These are phyloP conservation scores for Biscogniauxia sp. DNA, from an alignment of 2,329 filamentous ascomycete species.

Conservation along the genomic window DNA sequence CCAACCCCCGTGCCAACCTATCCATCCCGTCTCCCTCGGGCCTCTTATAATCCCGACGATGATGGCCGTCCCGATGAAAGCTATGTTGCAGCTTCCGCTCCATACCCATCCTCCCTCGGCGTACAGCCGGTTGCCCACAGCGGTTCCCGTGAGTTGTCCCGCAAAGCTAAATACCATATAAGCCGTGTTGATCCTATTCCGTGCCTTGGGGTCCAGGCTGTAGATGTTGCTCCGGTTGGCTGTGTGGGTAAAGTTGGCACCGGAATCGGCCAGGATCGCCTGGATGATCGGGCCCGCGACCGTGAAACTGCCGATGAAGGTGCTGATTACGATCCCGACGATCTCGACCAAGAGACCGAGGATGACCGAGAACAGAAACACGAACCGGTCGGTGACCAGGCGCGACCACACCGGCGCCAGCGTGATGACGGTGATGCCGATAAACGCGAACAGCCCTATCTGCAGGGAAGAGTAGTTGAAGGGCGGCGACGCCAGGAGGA, in stretches of 20 bases:
- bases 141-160: constrained; percentile 70
- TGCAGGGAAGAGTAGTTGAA: constrained; percentile 65
- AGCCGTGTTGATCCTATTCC: constrained; percentile 76
- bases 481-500: constrained; percentile 68
- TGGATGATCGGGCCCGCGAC: constrained; percentile 72
- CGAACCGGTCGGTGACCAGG: constrained; percentile 66
- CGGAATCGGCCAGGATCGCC: constrained; percentile 65
- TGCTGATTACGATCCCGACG: constrained; percentile 63
- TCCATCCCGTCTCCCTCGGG: constrained; percentile 40
- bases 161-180: constrained; percentile 77
- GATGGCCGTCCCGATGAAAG: constrained; percentile 36
- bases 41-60: constrained; percentile 37
- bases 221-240: constrained; percentile 72
- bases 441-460: constrained; percentile 77
- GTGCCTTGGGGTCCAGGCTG: constrained; percentile 64
- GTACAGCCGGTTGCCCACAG: constrained; percentile 54
- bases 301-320: constrained; percentile 62
- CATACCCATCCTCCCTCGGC: constrained; percentile 50
- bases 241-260: constrained; percentile 70
- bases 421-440: constrained; percentile 68
- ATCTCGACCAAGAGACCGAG: constrained; percentile 59
- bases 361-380: constrained; percentile 66
- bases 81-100: constrained; percentile 44
- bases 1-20: constrained; percentile 45
- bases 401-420: constrained; percentile 68